These are phyloP conservation scores for Leishmania guyanensis DNA, from an alignment of 208 protist species.

Conservation along the genomic window DNA sequence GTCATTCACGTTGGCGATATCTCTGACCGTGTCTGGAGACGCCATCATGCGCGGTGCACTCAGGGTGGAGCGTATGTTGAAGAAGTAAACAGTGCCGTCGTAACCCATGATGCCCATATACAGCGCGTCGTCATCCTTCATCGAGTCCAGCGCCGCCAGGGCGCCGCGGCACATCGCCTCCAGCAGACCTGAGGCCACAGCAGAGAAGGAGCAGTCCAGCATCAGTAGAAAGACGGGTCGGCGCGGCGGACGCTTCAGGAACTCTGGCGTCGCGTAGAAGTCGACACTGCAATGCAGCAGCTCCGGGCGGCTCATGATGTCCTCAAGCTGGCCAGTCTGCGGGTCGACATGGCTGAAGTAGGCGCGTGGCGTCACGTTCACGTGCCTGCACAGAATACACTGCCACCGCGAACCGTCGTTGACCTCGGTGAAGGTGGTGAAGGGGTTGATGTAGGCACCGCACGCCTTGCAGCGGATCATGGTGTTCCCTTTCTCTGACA, in stretches of 20 bases:
- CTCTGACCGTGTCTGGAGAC: slow-evolving; percentile 79
- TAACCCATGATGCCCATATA: slow-evolving; percentile 83
- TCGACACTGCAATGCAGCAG: slow-evolving; percentile 90
- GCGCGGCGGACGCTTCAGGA: slow-evolving; percentile 91
- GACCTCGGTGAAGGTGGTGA: slow-evolving; percentile 93
- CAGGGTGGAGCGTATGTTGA: slow-evolving; percentile 77
- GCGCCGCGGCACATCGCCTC: slow-evolving; percentile 63
- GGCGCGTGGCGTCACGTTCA: slow-evolving; percentile 88
- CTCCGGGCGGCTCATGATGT: slow-evolving; percentile 88
- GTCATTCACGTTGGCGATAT: slow-evolving; percentile 83
- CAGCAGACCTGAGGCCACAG: slow-evolving; percentile 89
- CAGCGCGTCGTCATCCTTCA: slow-evolving; percentile 85
- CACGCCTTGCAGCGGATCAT: slow-evolving; percentile 91
- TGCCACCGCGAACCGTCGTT: slow-evolving; percentile 87
- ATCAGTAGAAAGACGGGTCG: slow-evolving; percentile 95
- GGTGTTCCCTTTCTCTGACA: slow-evolving; percentile 56
- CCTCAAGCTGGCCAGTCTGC: slow-evolving; percentile 77
- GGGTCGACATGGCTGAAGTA: slow-evolving; percentile 84
- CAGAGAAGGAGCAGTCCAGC: slow-evolving; percentile 94
- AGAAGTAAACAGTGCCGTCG: slow-evolving; percentile 93
- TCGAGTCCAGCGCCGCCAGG: slow-evolving; percentile 67
- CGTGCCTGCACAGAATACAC: slow-evolving; percentile 94
- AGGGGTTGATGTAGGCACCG: slow-evolving; percentile 98
- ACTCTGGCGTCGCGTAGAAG: slow-evolving; percentile 95
- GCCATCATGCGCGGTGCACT: slow-evolving; percentile 88